Conservation (phyloP, 2,329 filamentous ascomycete species). For the Penicillium sp. region DNA sequence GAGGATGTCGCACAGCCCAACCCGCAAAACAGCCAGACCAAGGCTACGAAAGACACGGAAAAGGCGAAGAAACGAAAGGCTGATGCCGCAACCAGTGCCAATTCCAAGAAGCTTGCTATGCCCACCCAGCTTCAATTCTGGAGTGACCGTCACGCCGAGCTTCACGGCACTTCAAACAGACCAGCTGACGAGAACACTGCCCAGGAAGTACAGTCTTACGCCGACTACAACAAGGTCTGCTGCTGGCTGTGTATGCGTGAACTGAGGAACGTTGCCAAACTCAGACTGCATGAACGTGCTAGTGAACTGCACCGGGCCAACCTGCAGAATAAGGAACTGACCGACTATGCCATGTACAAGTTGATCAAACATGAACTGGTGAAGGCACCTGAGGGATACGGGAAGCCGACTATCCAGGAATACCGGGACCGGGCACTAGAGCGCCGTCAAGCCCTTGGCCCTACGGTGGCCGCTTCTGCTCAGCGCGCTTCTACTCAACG, state of each 20-base stretch:
- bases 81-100: conserved; percentile 39
- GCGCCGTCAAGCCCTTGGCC: conserved; percentile 48
- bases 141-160: conserved; percentile 69
- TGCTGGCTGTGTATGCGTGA: conserved; percentile 65
- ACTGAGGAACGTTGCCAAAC: conserved; percentile 57
- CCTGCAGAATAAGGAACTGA: conserved; percentile 50
- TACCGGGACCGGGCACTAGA: conserved; percentile 52
- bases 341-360: not conserved
- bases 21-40: conserved; percentile 30
- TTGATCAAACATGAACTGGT: not conserved
- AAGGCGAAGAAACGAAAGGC: conserved; percentile 52
- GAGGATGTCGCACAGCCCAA: conserved; percentile 34
- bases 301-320: conserved; percentile 61
- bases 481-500: conserved; percentile 17
- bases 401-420: conserved; percentile 36
- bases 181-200: conserved; percentile 28
- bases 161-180: conserved; percentile 55
- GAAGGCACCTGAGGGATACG: conserved; percentile 39
- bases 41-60: conserved; percentile 42
- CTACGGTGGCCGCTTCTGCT: conserved; percentile 17
- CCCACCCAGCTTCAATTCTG: conserved; percentile 71
- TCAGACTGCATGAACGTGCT: conserved; percentile 61
- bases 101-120: conserved; percentile 52
- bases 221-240: conserved; percentile 58
- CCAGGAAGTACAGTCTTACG: conserved; percentile 59